These are phyloP conservation scores for Neurospora sp. DNA, from an alignment of 495 filamentous ascomycete species.

Conservation along the genomic window DNA sequence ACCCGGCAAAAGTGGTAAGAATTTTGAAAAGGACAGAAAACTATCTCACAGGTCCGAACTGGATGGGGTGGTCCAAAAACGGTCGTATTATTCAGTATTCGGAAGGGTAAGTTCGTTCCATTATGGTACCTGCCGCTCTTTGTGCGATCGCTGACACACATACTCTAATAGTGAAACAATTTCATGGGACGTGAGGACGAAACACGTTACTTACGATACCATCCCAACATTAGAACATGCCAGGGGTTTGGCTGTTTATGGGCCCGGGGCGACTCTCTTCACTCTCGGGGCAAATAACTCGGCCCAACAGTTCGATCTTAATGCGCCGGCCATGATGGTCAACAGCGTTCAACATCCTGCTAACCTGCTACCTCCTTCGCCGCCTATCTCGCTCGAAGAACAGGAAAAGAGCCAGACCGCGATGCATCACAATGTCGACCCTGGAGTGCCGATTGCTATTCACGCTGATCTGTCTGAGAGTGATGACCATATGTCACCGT, in stretches of 20 bases:
- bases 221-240: conserved; percentile 79
- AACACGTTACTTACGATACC: conserved; percentile 79
- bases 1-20: conserved; percentile 75
- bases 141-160: background rate
- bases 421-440: conserved; percentile 35
- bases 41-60: conserved; percentile 69
- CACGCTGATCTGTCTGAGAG: conserved; percentile 50
- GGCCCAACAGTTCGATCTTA: conserved; percentile 90
- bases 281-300: conserved; percentile 80
- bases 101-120: conserved; percentile 63
- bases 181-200: conserved; percentile 94
- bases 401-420: conserved; percentile 33
- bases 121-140: background rate
- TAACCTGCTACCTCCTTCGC: conserved; percentile 60
- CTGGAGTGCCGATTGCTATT: conserved; percentile 36
- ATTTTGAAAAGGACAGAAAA: conserved; percentile 73
- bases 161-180: conserved; percentile 61
- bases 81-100: conserved; percentile 88
- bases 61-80: conserved; percentile 98
- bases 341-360: conserved; percentile 77
- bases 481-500: conserved; percentile 55
- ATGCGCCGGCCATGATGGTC: conserved; percentile 63
- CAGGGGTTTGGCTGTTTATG: conserved; percentile 75
- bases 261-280: conserved; percentile 83
- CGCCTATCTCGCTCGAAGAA: conserved; percentile 68